Evolutionary conservation across 495 filamentous ascomycete genomes (phyloP), one percentile per base, ranked within the genome.

Genomic region (Pyrenula massariospora): DNA sequence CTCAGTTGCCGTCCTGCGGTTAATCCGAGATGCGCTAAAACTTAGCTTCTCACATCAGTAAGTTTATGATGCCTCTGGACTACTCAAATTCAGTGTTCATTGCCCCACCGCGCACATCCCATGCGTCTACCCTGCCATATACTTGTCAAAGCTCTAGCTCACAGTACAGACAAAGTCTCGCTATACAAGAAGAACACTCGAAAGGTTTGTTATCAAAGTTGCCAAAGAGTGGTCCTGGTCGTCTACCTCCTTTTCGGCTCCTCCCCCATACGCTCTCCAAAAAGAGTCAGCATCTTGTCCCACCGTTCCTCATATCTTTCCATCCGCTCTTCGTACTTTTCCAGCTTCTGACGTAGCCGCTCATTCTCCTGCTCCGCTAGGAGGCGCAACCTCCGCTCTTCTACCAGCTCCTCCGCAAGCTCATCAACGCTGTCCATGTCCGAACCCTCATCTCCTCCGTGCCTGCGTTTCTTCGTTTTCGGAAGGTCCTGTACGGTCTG

Each of bases 341-440:
- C 50, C 50, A 52, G 19, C 22, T 52, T 52, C 50, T 52, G 8
- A 20, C 22, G 50, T 19, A 52, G 20, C 50, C 19, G 8, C 50
- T 52, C 8, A 52, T 52, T 52, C 22, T 52, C 50, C 22, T 52
- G 50, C 50, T 52, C 50, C 50, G 19, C 50, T 52, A 20, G 19
- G n/a, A 52, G 50, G 19, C 50, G 50, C 50, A 52, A 52, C 22
- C 50, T 52, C 50, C 50, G 50, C 50, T 52, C 50, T 52, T 52
- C 22, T 52, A 19, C 22, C 19, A 52, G 50, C 50, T 52, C 8
- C 50, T 52, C 50, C 10, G 22, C n/a, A 19, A 20, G 50, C 50
- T 24, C 50, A 20, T 52, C 50, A 5, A 10, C 50, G 50, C 50
- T 24, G 5, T 42, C 15, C 8, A 8, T 8, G 8, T 5, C n/a